Base-by-base conservation (phyloP, 2,329 filamentous ascomycete species). In the Hymenotorrendiella dingleyae region DNA sequence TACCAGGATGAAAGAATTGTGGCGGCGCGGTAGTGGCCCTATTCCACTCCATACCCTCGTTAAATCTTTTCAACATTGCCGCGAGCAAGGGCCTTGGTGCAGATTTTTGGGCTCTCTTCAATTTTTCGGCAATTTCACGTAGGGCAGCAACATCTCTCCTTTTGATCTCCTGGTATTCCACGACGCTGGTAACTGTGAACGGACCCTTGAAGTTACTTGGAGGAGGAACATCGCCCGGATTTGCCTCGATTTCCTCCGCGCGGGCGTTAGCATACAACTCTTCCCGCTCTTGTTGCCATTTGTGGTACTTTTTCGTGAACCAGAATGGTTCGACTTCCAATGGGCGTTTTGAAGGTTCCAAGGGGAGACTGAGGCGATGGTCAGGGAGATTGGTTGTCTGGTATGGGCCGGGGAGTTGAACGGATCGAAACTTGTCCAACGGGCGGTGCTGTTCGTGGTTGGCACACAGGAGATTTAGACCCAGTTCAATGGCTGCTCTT, bases 371-470 rank as follows among this genome's bases (percentile, higher is more conserved):
- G 9, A 59, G 29, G 11, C 52, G 49, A 2, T 54, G 45, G 38
- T 58, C 56, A 4, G 37, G 37, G 36, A 40, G 30, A 4, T 34
- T 28, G 1, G 43, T 43, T 32, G 36, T 17, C 19, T 36, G n/a
- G 22, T 47, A 43, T 27, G 36, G 20, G 2, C 37, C 19, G 9
- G 48, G 46, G 2, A 57, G 30, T 7, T 52, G 40, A 14, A 58
- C 21, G 1, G 45, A 39, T 16, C 58, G 46, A 34, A 58, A 59
- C 10, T 50, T 47, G 40, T 58, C 54, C 2, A 44, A 29, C 6
- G 54, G 54, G 7, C 58, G 49, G 34, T 55, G 53, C 32, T 60
- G 58, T 30, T 60, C 58, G 21, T 55, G 45, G 37, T 58, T 60
- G 1, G 50, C 50, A 4, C 52, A 53, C 6, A 59, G 24, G 2